Percentiles rank a stretch among this genome's conserved stretches.
These are phyloP conservation scores for Lentinula detonsa DNA, from an alignment of 768 basidiomycete species.

Conservation along the genomic window DNA sequence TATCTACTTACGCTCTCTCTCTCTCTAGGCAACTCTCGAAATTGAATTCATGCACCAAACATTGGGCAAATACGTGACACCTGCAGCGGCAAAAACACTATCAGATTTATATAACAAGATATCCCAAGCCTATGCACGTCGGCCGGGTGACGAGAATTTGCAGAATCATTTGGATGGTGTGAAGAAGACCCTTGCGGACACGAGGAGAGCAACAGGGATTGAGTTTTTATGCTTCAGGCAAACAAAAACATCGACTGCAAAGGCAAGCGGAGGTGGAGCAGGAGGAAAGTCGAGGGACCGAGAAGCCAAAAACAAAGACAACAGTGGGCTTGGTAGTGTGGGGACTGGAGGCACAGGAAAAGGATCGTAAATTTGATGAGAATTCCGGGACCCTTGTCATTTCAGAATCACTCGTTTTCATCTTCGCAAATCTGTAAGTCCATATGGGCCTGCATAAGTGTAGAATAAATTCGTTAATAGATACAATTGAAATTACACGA, in stretches of 20 bases:
- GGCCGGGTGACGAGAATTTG: conserved; percentile 80
- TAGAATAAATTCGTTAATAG: not conserved
- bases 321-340: not conserved
- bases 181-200: conserved; percentile 84
- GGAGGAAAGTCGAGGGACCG: not conserved
- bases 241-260: conserved; percentile 36
- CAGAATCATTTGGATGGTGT: conserved; percentile 86
- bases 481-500: not conserved
- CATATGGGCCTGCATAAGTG: no score
- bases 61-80: conserved; percentile 80
- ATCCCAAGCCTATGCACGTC: conserved; percentile 84
- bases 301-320: not conserved
- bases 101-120: conserved; percentile 93
- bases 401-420: no score
- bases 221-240: conserved; percentile 93
- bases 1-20: not conserved
- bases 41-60: conserved; percentile 99
- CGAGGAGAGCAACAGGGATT: conserved; percentile 84
- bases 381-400: no score
- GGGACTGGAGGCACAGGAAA: not conserved
- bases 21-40: conserved; percentile 87
- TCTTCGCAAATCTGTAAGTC: no score
- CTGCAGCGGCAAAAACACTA: conserved; percentile 74
- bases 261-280: not conserved
- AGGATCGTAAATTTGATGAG: not conserved